A percentile compares a stretch with the other conserved stretches of the same genome.
phyloP scores from a whole-genome alignment of 2,329 filamentous ascomycete genomes.

The Neonectria ditissima region DNA sequence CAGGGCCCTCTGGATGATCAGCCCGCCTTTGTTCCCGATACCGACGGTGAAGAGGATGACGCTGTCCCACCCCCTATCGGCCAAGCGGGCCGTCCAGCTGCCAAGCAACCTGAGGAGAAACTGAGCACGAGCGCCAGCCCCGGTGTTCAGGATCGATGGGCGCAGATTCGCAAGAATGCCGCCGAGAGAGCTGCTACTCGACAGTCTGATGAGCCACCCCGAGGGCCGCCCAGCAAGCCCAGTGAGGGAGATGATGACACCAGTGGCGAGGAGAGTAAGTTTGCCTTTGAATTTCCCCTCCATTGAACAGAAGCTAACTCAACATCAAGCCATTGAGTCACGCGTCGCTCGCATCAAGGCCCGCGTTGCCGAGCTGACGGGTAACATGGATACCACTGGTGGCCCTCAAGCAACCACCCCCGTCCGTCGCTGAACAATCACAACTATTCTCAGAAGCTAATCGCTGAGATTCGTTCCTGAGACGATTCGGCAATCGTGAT shows the following conservation, averaged over 20 bases:
- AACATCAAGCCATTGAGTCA: slow-evolving; percentile 84
- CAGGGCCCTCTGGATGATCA: slow-evolving; percentile 90
- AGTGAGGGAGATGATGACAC: slow-evolving; percentile 83
- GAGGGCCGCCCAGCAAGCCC: slow-evolving; percentile 66
- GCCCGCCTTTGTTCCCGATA: slow-evolving; percentile 81
- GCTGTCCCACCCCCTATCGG: slow-evolving; percentile 67
- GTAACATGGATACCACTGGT: slow-evolving; percentile 75
- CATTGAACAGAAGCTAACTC: slow-evolving; percentile 37
- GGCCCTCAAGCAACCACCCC: slow-evolving; percentile 48
- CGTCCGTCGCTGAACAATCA: slow-evolving; percentile 35
- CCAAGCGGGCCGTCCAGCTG: slow-evolving; percentile 51
- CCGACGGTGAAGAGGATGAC: slow-evolving; percentile 60
- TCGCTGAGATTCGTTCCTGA: slow-evolving; percentile 14
- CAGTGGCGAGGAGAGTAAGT: slow-evolving; percentile 95
- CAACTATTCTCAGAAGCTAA: not conserved
- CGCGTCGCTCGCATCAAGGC: slow-evolving; percentile 98
- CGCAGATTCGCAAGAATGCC: slow-evolving; percentile 94
- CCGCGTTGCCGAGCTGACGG: slow-evolving; percentile 92
- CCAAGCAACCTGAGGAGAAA: slow-evolving; percentile 48
- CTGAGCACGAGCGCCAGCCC: slow-evolving; percentile 50
- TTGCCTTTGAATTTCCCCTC: not conserved
- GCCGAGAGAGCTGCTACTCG: slow-evolving; percentile 79
- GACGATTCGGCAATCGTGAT: slow-evolving; percentile 19
- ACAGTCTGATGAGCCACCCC: slow-evolving; percentile 73
- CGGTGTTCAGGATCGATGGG: slow-evolving; percentile 82